Evolutionary conservation across 306 rosid genomes (phyloP).

Genomic region (Cajanus cajan): DNA sequence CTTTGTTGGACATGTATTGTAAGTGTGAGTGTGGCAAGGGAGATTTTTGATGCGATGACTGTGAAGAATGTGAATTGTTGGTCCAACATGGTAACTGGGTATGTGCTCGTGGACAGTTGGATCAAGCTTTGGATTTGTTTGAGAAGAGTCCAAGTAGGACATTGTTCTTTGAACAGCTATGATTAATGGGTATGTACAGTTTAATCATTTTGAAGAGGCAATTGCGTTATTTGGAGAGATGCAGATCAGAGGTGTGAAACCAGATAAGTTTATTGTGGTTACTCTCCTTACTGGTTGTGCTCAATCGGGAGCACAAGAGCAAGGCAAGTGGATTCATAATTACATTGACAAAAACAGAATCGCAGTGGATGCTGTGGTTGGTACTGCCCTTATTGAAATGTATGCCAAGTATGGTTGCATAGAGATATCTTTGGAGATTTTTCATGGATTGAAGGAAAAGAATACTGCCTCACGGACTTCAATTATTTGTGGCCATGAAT

Average conservation of each 20-base stretch:
- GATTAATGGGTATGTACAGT: conserved; percentile 80
- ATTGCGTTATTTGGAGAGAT: conserved; percentile 56
- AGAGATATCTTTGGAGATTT: conserved; percentile 59
- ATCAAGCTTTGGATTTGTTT: no score
- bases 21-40: conserved; percentile 50
- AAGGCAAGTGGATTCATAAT: conserved; percentile 67
- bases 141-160: conserved; percentile 62
- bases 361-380: conserved; percentile 59
- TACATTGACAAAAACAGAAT: conserved; percentile 46
- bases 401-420: conserved; percentile 70
- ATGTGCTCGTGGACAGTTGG: conserved; percentile 57
- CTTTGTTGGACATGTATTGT: conserved; percentile 63
- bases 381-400: conserved; percentile 75
- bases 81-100: conserved; percentile 75
- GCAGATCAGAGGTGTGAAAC: conserved; percentile 51
- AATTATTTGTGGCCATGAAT: conserved; percentile 71
- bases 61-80: conserved; percentile 62
- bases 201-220: conserved; percentile 57
- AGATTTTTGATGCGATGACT: conserved; percentile 49
- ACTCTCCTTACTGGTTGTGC: conserved; percentile 80
- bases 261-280: no score
- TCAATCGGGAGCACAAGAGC: conserved; percentile 64
- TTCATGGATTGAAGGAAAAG: no score
- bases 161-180: conserved; percentile 76
- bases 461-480: conserved; percentile 72